Conservation (phyloP, 805 yeast species). For the Candida verbasci region DNA sequence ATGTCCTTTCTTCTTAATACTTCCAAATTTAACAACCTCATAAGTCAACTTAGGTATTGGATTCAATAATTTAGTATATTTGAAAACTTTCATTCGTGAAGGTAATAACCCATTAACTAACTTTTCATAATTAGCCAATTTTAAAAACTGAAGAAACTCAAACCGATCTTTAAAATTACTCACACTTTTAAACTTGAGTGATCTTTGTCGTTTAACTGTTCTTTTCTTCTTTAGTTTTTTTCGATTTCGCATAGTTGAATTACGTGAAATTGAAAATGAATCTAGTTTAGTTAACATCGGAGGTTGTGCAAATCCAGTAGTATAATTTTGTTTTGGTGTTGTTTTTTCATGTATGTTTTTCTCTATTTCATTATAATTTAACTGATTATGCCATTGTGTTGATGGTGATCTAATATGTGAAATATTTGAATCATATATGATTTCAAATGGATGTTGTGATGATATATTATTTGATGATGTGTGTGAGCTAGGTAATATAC, state of each 20-base stretch:
- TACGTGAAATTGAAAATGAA: conserved; percentile 24
- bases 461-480: too few species aligned
- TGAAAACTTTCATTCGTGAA: conserved; percentile 19
- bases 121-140: conserved; percentile 14
- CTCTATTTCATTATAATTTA: conserved; percentile 1
- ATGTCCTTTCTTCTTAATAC: not conserved
- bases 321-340: not conserved
- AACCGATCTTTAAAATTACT: conserved; percentile 15
- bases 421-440: conserved; percentile 13
- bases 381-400: conserved; percentile 4
- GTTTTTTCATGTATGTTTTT: conserved; percentile 4
- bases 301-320: conserved; percentile 5
- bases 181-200: conserved; percentile 23
- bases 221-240: conserved; percentile 26
- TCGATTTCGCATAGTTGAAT: conserved; percentile 29
- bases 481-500: too few species aligned
- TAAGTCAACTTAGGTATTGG: conserved; percentile 13
- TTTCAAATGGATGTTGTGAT: conserved; percentile 24
- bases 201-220: conserved; percentile 32
- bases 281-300: conserved; percentile 26
- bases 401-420: conserved; percentile 2
- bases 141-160: conserved; percentile 19
- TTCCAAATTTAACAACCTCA: not conserved
- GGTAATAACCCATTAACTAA: conserved; percentile 29
- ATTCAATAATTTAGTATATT: conserved; percentile 14